These are phyloP conservation scores for Obba rivulosa DNA, from an alignment of 768 basidiomycete genomes.

Conservation along the genomic window DNA sequence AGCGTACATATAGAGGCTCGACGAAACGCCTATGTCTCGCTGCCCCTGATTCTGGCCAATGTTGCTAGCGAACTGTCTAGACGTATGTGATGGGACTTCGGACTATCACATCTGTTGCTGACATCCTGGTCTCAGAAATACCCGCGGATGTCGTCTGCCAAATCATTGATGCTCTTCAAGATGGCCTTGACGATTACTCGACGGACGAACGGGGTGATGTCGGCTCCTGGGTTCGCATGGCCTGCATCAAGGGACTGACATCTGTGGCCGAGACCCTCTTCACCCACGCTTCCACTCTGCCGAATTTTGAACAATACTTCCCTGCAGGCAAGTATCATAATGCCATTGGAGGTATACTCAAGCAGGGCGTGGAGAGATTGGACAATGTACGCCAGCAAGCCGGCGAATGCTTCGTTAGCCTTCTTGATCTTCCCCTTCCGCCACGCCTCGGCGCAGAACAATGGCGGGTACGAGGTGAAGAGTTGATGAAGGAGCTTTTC, in stretches of 20 bases:
- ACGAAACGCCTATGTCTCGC: constrained; percentile 45
- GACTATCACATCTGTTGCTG: neutral
- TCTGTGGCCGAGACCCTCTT: constrained; percentile 49
- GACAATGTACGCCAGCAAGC: constrained; percentile 86
- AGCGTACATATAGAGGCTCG: constrained; percentile 51
- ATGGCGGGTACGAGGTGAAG: constrained; percentile 50
- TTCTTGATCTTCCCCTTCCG: constrained; percentile 47
- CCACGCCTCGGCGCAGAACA: constrained; percentile 29
- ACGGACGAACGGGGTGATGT: constrained; percentile 95
- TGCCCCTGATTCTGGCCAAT: constrained; percentile 43
- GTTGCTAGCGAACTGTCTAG: constrained; percentile 37
- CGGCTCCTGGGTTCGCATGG: constrained; percentile 90
- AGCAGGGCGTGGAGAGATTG: constrained; percentile 86
- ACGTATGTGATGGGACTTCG: constrained; percentile 30
- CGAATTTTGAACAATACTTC: constrained; percentile 53
- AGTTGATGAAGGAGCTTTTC: constrained; percentile 50
- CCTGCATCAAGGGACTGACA: constrained; percentile 64
- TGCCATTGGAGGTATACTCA: constrained; percentile 65
- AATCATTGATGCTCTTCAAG: constrained; percentile 52
- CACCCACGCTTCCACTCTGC: constrained; percentile 32
- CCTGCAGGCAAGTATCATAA: constrained; percentile 51
- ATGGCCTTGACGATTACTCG: constrained; percentile 86
- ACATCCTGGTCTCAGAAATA: constrained; percentile 36
- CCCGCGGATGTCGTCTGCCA: constrained; percentile 38
- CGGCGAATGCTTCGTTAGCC: constrained; percentile 50